Base-by-base conservation (phyloP, 176 grass and related monocot species). In the Bonia amplexicaulis region DNA sequence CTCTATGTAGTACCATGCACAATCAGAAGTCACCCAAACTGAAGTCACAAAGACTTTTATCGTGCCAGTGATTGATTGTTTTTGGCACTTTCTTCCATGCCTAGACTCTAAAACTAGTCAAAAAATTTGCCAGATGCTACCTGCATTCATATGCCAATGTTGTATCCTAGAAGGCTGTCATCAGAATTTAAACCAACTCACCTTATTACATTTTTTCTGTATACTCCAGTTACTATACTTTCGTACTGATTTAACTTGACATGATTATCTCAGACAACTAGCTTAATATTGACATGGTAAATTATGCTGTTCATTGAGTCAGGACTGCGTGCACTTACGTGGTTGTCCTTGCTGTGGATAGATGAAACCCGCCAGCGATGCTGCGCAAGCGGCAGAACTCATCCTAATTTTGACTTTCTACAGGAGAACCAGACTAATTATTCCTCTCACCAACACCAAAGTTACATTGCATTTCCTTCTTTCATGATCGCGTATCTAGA, bases 401-500 rank as follows among this genome's bases (percentile, higher is more conserved):
- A 62, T 39, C 14, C 12, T 55, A 49, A 46, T 39, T 26, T 67
- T 67, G 67, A 73, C 74, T 61, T 27, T 31, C 78, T 48, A 48
- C 6, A 29, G n/a, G 48, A 60, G 44, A 73, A 74, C 40, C 52
- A 80, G 22, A 29, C 23, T 45, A 61, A 73, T 25, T 20, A 66
- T 74, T 84, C 59, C 81, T 69, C 67, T 35, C n/a, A 84, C 15
- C 58, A 73, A 66, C 48, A 79, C 57, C 46, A 59, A 47, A 47
- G 53, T 60, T 59, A 2, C 20, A 48, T 23, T 58, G 42, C 69
- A 12, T 47, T 80, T 16, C 49, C 66, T 74, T 55, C 66, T 35
- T 83, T 53, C 59, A 12, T 58, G 74, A 66, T 80, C 47, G 17
- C 7, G 8, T 47, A 73, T 55, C 44, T 19, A 64, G 40, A 80